Evolutionary conservation across 768 basidiomycete genomes (phyloP).

Genomic region (Mycena filopes): DNA sequence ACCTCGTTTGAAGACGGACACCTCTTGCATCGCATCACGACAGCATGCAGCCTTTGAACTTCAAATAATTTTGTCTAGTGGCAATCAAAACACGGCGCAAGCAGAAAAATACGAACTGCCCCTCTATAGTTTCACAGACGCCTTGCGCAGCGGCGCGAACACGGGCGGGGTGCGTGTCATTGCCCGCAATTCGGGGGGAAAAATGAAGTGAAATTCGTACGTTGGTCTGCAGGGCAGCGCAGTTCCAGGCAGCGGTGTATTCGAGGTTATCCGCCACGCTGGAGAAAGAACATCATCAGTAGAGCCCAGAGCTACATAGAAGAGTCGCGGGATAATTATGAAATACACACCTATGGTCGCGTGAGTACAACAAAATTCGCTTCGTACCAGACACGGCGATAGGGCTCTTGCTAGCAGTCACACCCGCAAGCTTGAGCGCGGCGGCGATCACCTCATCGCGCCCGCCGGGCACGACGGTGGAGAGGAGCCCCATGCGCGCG

Average conservation of each 20-base stretch:
- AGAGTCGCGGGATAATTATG: background rate
- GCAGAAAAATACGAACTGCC: too few relatives aligned
- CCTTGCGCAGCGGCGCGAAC: constrained; percentile 7
- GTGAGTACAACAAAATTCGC: constrained; percentile 53
- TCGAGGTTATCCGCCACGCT: constrained; percentile 55
- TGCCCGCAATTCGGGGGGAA: background rate
- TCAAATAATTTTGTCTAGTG: too few relatives aligned
- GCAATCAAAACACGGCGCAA: too few relatives aligned
- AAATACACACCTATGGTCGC: constrained; percentile 61
- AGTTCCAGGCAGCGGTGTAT: constrained; percentile 59
- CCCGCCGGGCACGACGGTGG: constrained; percentile 61
- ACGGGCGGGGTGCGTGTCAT: background rate
- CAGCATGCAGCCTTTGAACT: too few relatives aligned
- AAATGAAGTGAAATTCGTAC: constrained; percentile 34
- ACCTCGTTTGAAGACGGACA: too few relatives aligned
- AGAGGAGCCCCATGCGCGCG: constrained; percentile 74
- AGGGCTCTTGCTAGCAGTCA: constrained; percentile 82
- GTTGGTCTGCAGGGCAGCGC: constrained; percentile 52
- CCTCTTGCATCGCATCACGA: too few relatives aligned
- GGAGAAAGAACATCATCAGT: background rate
- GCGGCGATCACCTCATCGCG: constrained; percentile 67
- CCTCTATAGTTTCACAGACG: background rate
- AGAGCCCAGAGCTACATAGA: too few relatives aligned
- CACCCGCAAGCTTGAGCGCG: constrained; percentile 70
- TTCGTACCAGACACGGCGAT: constrained; percentile 84